phyloP scores from a whole-genome alignment of 2,329 filamentous ascomycete species.

The Curvularia sp. region DNA sequence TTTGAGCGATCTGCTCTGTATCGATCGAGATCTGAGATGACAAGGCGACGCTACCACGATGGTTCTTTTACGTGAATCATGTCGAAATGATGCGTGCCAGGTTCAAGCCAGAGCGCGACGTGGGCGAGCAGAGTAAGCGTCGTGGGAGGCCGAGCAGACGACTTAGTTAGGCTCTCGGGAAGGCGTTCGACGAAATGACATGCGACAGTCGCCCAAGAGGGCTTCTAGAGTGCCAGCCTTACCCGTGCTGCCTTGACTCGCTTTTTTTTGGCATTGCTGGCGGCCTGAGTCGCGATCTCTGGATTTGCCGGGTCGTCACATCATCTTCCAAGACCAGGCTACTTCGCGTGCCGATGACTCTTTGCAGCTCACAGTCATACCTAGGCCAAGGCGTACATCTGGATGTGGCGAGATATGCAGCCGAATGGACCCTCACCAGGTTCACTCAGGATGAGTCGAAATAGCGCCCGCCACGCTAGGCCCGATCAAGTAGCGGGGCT shows the following conservation, averaged over 20 bases:
- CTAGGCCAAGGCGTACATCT: background rate
- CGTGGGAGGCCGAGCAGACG: background rate
- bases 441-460: slow-evolving; percentile 39
- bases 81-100: background rate
- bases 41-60: background rate
- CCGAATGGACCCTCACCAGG: slow-evolving; percentile 7
- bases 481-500: slow-evolving; percentile 30
- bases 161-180: background rate
- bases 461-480: slow-evolving; percentile 16
- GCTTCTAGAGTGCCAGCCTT: background rate
- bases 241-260: background rate
- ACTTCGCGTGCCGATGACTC: slow-evolving; percentile 14
- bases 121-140: slow-evolving; percentile 3
- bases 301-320: background rate
- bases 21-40: background rate
- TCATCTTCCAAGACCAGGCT: background rate
- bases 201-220: background rate
- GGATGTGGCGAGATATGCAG: background rate
- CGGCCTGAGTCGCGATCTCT: background rate
- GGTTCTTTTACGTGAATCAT: background rate
- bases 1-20: background rate
- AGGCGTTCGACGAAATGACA: slow-evolving; percentile 12
- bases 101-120: background rate
- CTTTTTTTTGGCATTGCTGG: slow-evolving; percentile 8
- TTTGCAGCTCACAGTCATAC: slow-evolving; percentile 2